phyloP scores from a whole-genome alignment of 495 filamentous ascomycete species.

The Aspergillus conjunctus region DNA sequence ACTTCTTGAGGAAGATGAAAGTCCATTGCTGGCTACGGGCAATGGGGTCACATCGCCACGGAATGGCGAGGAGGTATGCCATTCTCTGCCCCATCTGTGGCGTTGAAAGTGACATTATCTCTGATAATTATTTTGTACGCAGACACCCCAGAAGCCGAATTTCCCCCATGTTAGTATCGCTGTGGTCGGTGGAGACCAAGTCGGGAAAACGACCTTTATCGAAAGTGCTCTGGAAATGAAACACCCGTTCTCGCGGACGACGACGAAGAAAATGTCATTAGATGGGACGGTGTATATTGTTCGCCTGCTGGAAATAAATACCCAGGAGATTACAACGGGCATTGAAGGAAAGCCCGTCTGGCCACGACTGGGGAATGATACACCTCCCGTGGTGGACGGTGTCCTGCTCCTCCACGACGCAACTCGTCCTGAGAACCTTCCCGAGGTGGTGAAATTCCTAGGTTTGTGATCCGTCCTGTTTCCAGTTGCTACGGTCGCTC shows the following conservation, averaged over 20 bases:
- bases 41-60: conserved; percentile 23
- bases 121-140: conserved; percentile 23
- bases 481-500: neutral
- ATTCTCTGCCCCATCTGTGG: neutral
- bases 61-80: conserved; percentile 35
- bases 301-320: conserved; percentile 75
- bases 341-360: conserved; percentile 67
- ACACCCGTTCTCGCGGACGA: conserved; percentile 56
- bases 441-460: conserved; percentile 66
- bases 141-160: conserved; percentile 33
- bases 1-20: conserved; percentile 41
- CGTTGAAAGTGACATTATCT: conserved; percentile 1
- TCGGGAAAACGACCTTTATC: conserved; percentile 91
- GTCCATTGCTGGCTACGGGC: conserved; percentile 16
- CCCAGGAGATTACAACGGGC: conserved; percentile 40
- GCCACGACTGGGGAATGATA: conserved; percentile 71
- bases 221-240: conserved; percentile 74
- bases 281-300: conserved; percentile 78
- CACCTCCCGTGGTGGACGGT: conserved; percentile 76
- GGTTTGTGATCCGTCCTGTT: conserved; percentile 24
- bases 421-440: conserved; percentile 69
- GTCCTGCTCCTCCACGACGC: conserved; percentile 86
- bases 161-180: conserved; percentile 73
- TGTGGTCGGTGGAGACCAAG: conserved; percentile 76
- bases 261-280: conserved; percentile 70